Evolutionary conservation across 345 rosid genomes (phyloP), one percentile per base, ranked within the genome.

Genomic region (Balakata baccata): DNA sequence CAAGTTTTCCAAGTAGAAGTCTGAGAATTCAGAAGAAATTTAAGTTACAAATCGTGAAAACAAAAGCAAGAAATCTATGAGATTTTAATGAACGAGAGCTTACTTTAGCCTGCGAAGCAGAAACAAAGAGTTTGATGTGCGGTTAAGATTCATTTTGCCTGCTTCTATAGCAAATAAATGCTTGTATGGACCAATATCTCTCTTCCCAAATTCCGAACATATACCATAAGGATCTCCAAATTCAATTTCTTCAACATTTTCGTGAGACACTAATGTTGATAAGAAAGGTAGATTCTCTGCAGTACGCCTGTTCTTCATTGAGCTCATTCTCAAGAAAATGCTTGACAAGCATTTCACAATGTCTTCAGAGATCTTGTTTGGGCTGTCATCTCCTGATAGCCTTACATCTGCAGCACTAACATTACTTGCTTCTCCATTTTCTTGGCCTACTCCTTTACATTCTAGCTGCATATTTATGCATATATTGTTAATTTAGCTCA

Each of bases 341-440:
- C 67, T 87, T 14, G 87, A 78, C 47, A 92, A 77, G 80, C 91
- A 94, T 83, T 79, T 89, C 29, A 90, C 79, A 51, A 90, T 78
- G 66, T 89, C 89, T 81, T 90, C 96, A 0, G 97, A 91, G 51
- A 86, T 70, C 78, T 82, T 87, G 84, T 89, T 90, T 5, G 98
- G 93, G 23, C 78, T 70, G 54, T 81, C 61, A 49, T 75, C 72
- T 64, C 73, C 79, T 23, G 47, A 12, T 11, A 22, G 12, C 67
- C 54, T 80, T 71, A 79, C 85, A 16, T 77, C 84, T 38, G 74
- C 20, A 53, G 61, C 70, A 73, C 66, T 29, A 71, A 49, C 62
- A 66, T 61, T 80, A 49, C 80, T 83, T 39, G 61, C 78, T 67
- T 85, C 87, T 68, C 84, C 86, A 77, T 71, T 86, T 69, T 79